phyloP scores from a whole-genome alignment of 805 yeast species.

The Myxozyma neglecta region DNA sequence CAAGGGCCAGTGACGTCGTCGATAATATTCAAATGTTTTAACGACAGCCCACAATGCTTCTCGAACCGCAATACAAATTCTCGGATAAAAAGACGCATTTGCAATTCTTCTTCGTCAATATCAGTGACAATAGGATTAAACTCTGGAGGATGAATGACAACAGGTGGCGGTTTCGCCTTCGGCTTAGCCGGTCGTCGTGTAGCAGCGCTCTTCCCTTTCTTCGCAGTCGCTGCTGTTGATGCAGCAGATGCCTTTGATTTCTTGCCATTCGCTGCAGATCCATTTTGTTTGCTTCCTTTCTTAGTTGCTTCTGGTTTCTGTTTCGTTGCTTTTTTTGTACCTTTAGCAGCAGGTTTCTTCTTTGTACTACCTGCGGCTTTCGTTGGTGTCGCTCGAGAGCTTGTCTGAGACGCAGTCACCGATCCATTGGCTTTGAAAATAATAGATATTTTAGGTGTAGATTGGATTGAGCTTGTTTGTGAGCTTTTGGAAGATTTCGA shows the following conservation, averaged over 20 bases:
- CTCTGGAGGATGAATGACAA: conserved; percentile 35
- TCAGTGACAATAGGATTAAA: conserved; percentile 35
- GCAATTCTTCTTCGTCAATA: conserved; percentile 36
- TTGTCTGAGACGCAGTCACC: not conserved
- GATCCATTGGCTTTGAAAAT: conserved; percentile 11
- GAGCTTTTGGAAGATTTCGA: not conserved
- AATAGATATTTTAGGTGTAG: conserved; percentile 11
- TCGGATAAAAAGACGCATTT: conserved; percentile 41
- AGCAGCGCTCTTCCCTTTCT: conserved; percentile 3
- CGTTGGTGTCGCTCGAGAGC: not conserved
- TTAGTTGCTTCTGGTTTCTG: conserved; percentile 5
- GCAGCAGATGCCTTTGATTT: not conserved
- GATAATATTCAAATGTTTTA: conserved; percentile 38
- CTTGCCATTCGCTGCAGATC: not conserved
- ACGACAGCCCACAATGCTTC: conserved; percentile 40
- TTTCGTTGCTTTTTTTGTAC: conserved; percentile 1
- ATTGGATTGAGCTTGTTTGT: not conserved
- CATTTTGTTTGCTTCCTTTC: not conserved
- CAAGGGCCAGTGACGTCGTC: conserved; percentile 43
- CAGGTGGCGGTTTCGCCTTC: conserved; percentile 6
- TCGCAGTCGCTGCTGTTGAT: not conserved
- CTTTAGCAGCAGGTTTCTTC: conserved; percentile 4
- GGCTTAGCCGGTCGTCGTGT: conserved; percentile 18
- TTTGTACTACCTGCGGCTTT: conserved; percentile 8
- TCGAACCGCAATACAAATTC: conserved; percentile 45